Conservation (phyloP, 2,329 filamentous ascomycete species). For the Aspergillus pseudonomiae region DNA sequence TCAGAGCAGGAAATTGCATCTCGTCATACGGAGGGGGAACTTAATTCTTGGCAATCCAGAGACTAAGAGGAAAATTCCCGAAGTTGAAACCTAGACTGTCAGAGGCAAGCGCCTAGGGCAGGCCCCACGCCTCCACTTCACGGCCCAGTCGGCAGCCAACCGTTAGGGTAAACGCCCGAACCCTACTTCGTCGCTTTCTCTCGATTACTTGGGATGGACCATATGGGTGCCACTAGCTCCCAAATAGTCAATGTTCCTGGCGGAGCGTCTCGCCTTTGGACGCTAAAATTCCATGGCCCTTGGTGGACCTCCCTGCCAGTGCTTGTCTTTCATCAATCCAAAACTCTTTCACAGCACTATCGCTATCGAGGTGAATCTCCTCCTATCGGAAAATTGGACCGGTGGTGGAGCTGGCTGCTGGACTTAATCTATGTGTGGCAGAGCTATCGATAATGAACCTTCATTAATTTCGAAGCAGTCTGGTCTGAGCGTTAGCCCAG, state of each 20-base stretch:
- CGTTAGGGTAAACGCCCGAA: constrained; percentile 2
- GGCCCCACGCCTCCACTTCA: constrained; percentile 16
- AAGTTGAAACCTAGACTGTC: constrained; percentile 34
- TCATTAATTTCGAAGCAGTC: constrained; percentile 18
- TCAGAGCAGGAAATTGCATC: constrained; percentile 4
- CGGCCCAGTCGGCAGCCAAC: constrained; percentile 11
- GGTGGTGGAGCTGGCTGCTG: constrained; percentile 13
- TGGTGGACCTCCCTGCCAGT: constrained; percentile 13
- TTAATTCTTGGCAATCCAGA: constrained; percentile 22
- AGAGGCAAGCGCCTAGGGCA: constrained; percentile 29
- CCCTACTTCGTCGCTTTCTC: constrained; percentile 11
- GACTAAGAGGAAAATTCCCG: constrained; percentile 14
- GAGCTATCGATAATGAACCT: constrained; percentile 10
- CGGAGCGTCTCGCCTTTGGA: constrained; percentile 10
- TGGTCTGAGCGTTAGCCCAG: constrained; percentile 16
- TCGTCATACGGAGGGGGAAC: background rate
- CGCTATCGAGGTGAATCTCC: constrained; percentile 29
- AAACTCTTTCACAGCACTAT: constrained; percentile 22
- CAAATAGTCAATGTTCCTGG: constrained; percentile 19
- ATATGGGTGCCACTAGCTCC: constrained; percentile 17
- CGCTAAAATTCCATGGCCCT: constrained; percentile 1
- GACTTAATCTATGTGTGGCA: constrained; percentile 3
- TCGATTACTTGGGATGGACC: constrained; percentile 9
- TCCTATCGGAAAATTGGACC: constrained; percentile 22
- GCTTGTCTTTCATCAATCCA: constrained; percentile 33